Evolutionary conservation across 1,284 basidiomycete species (phyloP), one percentile per base, ranked within the genome.

Genomic region (Neonothopanus nambi): DNA sequence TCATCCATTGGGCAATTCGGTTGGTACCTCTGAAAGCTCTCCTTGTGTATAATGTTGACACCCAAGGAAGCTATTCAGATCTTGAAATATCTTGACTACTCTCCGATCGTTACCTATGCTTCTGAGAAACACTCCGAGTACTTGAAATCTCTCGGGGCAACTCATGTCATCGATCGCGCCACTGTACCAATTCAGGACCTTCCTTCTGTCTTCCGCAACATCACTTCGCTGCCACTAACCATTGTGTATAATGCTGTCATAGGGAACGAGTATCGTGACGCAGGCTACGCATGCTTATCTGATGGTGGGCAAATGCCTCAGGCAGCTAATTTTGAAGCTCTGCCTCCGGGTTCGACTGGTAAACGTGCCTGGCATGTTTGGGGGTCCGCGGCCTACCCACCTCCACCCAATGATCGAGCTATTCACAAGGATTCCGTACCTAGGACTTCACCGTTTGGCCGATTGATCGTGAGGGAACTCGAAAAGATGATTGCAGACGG

Each of bases 121-220:
- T 76, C 74, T 18, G 47, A 61, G 9, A 58, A 65, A 42, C 71
- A 78, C 58, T 56, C 54, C 3, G 66, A 59, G 1, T 61, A 66
- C 39, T 62, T 77, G 51, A 68, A 67, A 44, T 67, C 67, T 1
- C 62, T 74, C 39, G 78, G 78, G 5, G 78, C 75, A 1, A 74
- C 71, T 2, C 70, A 72, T 42, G 61, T 72, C 47, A 59, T 78
- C 59, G 69, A 69, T 48, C 66, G 70, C 43, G 54, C 51, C 3
- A 12, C 24, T 3, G 37, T 46, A 6, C 21, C 55, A 3, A 33
- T 57, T 33, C 12, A 37, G 3, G 44, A 38, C 12, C 51, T 56
- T n/a, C 43, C 35, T n/a, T 18, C 26, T 11, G 23, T 20, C 24
- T 6, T 37, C 18, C 35, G 21, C 17, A 12, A 21, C n/a, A 49